Base-by-base conservation (phyloP, 1,284 basidiomycete species). In the Crucibulum cyathiforme region DNA sequence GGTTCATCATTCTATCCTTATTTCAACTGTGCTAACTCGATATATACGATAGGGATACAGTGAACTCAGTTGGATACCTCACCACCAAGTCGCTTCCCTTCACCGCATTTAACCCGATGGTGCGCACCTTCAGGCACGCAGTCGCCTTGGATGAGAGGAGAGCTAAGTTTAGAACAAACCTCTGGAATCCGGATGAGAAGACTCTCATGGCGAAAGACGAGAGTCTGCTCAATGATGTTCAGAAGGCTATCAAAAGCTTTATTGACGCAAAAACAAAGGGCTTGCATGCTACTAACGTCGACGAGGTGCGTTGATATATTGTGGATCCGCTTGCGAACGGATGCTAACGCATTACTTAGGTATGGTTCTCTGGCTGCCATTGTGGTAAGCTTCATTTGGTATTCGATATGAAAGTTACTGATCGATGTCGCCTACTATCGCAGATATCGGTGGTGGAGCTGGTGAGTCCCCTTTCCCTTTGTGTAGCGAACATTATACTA, bases 81-180 rank as follows among this genome's bases (percentile, higher is more conserved):
- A 69, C 86, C 47, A 80, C 82, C 19, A 82, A 79, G 39, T 76
- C 77, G 34, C 72, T 90, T 34, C 86, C 86, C 1, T 87, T 89
- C 64, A 84, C 84, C 0, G 79, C 71, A 8, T 74, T 76, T 38
- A 86, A 85, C 57, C 70, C 74, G 31, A 80, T 78, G 43, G 81
- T 88, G 58, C 74, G 75, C 4, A 80, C 78, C 51, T 90, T 89
- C 71, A 75, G 88, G 36, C 77, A 78, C 56, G 77, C 87, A 0
- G 54, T 89, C 10, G 67, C 86, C 1, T 75, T 90, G 31, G 87
- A 89, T 60, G 87, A 89, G 60, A 79, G 74, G 34, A 81, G 87
- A 15, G 68, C 71, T 35, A 77, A 83, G 58, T 88, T 87, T 69
- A 81, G 81, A 60, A 73, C 79, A 12, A 84, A 82, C 60, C 69